A percentile compares a stretch with the other conserved stretches of the same genome.
These are phyloP conservation scores for Syncephalastrum racemosum DNA, from an alignment of 371 early-diverging fungal species.

Conservation along the genomic window DNA sequence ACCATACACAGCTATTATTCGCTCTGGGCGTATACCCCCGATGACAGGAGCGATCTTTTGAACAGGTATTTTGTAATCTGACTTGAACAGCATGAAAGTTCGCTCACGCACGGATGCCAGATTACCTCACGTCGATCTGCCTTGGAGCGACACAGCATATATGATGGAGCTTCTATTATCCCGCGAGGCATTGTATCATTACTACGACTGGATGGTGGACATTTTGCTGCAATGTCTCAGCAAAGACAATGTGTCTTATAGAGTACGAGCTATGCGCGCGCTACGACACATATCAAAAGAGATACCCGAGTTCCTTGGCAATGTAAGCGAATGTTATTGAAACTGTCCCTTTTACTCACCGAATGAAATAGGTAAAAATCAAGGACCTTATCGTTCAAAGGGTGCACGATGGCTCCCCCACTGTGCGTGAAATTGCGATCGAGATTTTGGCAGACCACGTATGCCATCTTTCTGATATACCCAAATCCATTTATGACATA, in stretches of 20 bases:
- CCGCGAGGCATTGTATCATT: constrained; percentile 62
- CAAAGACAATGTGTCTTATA: constrained; percentile 62
- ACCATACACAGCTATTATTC: too few relatives aligned
- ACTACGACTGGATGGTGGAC: constrained; percentile 67
- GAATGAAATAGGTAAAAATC: constrained; percentile 47
- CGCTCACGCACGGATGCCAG: too few relatives aligned
- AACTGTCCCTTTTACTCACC: not conserved
- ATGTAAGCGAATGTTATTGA: constrained; percentile 26
- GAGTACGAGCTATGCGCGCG: constrained; percentile 77
- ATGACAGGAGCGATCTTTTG: too few relatives aligned
- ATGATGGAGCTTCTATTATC: constrained; percentile 44
- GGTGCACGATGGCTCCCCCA: constrained; percentile 79
- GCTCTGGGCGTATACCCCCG: too few relatives aligned
- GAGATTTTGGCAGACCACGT: constrained; percentile 85
- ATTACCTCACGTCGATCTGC: too few relatives aligned
- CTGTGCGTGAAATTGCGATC: constrained; percentile 90
- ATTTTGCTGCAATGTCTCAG: constrained; percentile 67
- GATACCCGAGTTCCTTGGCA: constrained; percentile 63
- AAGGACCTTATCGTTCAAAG: constrained; percentile 70
- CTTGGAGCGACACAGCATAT: too few relatives aligned
- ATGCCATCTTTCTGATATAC: constrained; percentile 57
- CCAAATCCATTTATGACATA: constrained; percentile 69
- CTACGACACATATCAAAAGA: constrained; percentile 69
- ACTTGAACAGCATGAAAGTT: too few relatives aligned
- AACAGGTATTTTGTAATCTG: too few relatives aligned